phyloP scores from a whole-genome alignment of 83 land plant genomes.

The Picea engelmannii region DNA sequence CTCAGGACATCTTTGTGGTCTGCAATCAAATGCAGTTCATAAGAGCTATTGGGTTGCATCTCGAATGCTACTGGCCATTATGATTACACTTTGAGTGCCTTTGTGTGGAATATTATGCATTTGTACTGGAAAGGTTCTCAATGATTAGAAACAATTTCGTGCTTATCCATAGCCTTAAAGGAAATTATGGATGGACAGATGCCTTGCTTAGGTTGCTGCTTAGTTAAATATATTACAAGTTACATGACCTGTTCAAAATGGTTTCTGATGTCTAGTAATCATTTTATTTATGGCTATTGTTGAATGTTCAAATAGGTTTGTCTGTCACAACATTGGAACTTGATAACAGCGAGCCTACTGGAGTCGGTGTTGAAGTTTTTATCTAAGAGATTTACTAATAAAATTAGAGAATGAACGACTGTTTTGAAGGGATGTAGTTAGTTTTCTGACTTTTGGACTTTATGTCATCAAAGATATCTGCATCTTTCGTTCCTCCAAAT shows the following conservation, averaged over 20 bases:
- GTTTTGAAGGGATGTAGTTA: neutral
- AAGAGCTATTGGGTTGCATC: neutral
- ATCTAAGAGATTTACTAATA: neutral
- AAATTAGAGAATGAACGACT: neutral
- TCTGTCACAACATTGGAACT: neutral
- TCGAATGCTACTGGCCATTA: neutral
- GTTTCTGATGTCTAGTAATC: neutral
- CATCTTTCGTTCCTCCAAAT: too few relatives aligned
- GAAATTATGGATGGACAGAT: neutral
- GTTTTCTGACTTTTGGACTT: neutral
- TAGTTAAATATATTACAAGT: neutral
- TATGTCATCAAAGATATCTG: too few relatives aligned
- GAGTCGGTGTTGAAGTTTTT: neutral
- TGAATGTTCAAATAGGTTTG: neutral
- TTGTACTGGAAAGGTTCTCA: neutral
- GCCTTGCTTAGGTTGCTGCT: neutral
- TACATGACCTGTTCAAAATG: neutral
- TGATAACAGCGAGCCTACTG: neutral
- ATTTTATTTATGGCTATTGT: neutral
- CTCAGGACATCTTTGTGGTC: neutral
- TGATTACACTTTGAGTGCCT: neutral
- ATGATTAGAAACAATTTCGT: neutral
- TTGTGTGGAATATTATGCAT: neutral
- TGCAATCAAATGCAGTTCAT: neutral
- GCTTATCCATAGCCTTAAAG: slow-evolving; percentile 1